Percentiles rank a stretch among this genome's conserved stretches.
Conservation (phyloP, 2,329 filamentous ascomycete species). For the Apiospora phragmitis region DNA sequence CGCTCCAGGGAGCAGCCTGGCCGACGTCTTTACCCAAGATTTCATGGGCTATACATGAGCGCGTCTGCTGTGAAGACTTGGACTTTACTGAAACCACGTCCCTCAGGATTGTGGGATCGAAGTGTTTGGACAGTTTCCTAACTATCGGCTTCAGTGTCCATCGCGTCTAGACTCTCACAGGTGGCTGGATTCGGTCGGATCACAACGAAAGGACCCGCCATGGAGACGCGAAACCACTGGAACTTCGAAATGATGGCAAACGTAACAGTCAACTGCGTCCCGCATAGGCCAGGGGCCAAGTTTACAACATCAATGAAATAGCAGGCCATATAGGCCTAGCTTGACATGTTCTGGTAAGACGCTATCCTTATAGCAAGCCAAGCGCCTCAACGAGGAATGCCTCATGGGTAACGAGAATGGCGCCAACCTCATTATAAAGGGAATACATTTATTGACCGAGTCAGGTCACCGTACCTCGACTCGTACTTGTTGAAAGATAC, state of each 20-base stretch:
- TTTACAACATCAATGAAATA: neutral
- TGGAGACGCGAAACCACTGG: neutral
- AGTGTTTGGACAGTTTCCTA: neutral
- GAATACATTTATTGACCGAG: neutral
- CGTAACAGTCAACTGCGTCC: no score
- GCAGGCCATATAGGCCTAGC: neutral
- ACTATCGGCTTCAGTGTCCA: neutral
- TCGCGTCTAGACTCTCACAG: neutral
- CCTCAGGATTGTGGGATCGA: no score
- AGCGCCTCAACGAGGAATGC: no score
- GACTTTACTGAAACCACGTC: neutral
- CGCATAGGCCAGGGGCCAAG: neutral
- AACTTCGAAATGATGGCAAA: neutral
- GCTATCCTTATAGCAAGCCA: no score
- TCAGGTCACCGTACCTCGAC: no score
- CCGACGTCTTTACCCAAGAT: conserved; percentile 38
- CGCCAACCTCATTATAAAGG: neutral
- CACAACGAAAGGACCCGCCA: neutral
- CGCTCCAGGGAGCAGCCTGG: conserved; percentile 60
- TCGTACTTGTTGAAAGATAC: no score
- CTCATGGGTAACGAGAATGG: neutral
- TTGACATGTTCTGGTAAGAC: neutral
- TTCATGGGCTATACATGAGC: conserved; percentile 23
- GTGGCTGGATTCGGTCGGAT: neutral
- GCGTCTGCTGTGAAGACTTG: neutral